Evolutionary conservation across 2,329 filamentous ascomycete genomes (phyloP), one percentile per base, ranked within the genome.

Genomic region (Fusarium brachygibbosum): DNA sequence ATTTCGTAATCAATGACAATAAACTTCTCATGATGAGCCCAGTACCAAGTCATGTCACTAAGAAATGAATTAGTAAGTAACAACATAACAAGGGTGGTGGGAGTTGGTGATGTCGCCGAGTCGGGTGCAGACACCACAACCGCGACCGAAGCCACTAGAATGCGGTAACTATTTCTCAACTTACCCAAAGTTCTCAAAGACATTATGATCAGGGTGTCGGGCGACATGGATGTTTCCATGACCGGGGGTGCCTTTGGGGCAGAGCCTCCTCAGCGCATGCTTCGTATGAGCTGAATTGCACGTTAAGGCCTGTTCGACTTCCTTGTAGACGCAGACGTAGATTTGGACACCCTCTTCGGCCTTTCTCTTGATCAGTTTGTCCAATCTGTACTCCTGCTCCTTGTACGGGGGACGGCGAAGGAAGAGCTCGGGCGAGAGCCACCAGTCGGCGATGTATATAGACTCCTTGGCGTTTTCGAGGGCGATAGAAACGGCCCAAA

Each of bases 21-120:
- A 76, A 98, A 97, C 78, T 99, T 99, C 75, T 99, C 96, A 77
- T 99, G 96, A 77, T 99, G 96, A 0, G 96, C 96, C 89, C 95
- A 98, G 82, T 97, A 98, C 76, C 98, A 93, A 1, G 94, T 98
- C 93, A 97, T 69, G 14, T 68, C 66, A 6, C 56, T 54, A 16
- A 4, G 7, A 12, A 25, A 17, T n/a, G 8, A 10, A 11, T 63
- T 13, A 63, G 41, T 31, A 34, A 34, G 6, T 16, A 10, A 17
- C 10, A 25, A 17, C 2, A 13, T 28, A 13, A 5, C 7, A 9
- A 5, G n/a, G 23, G 17, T 55, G 49, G 25, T 51, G 14, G 5
- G 17, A 5, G 11, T 28, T 14, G 21, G 12, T n/a, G 17, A 12
- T 35, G 13, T 31, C 13, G 10, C 48, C 23, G 4, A 5, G 10